phyloP scores from a whole-genome alignment of 1,284 basidiomycete genomes.

The Microstroma glucosiphilum region DNA sequence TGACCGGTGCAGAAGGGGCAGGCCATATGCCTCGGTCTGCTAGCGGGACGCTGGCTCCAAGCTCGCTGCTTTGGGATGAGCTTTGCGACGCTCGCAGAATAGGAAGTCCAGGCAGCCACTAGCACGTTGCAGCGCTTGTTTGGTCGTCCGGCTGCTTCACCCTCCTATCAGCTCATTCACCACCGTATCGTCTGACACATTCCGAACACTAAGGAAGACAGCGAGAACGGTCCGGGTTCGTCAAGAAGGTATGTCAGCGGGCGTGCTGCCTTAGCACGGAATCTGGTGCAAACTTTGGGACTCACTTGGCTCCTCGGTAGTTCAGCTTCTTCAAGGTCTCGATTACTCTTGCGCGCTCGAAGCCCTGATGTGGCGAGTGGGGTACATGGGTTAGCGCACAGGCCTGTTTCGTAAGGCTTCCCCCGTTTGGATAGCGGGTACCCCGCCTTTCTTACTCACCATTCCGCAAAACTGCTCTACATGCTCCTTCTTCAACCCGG shows the following conservation, averaged over 20 bases:
- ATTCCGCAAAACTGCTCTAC: constrained; percentile 54
- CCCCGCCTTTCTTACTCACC: constrained; percentile 19
- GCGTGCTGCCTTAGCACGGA: background rate
- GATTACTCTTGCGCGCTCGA: constrained; percentile 72
- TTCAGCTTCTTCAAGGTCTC: constrained; percentile 80
- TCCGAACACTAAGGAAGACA: constrained; percentile 24
- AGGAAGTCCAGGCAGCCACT: no score
- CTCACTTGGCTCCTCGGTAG: constrained; percentile 74
- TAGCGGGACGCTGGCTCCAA: no score
- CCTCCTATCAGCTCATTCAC: constrained; percentile 30
- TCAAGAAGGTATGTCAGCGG: background rate
- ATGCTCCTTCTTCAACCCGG: constrained; percentile 54
- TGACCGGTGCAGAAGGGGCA: no score
- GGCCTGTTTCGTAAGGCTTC: background rate
- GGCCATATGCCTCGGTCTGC: no score
- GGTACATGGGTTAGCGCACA: background rate
- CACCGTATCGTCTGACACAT: constrained; percentile 39
- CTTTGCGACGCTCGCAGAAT: no score
- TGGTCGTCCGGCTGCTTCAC: no score
- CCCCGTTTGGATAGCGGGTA: background rate
- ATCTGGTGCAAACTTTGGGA: background rate
- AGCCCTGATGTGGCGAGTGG: constrained; percentile 52
- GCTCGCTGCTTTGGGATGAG: no score
- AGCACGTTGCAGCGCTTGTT: no score
- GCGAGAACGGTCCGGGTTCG: background rate